Base-by-base conservation (phyloP, 495 filamentous ascomycete genomes). In the Neurospora sp. region DNA sequence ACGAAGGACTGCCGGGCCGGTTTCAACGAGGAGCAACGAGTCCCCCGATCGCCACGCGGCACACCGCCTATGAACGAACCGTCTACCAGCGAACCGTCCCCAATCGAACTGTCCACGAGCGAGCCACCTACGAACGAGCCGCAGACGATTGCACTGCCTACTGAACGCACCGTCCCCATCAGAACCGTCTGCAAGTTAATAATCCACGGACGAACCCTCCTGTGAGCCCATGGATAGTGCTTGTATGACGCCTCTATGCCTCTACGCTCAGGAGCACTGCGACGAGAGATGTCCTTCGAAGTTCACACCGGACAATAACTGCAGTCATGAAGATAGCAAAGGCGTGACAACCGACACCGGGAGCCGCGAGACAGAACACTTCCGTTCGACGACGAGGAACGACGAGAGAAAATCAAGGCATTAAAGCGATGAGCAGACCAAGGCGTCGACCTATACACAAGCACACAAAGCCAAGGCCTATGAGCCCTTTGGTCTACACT, bases 291-390 rank as follows among this genome's bases (percentile, higher is more conserved):
- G 0, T 10, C 3, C n/a, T 47, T 0, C 16, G 41, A 44, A 44
- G 16, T 2, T n/a, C 1, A 47, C 0, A 53, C 1, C 0, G 20
- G 4, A 27, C 1, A 53, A 6, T 4, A 14, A 14, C 4, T 3
- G 20, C 9, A 14, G 4, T 27, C 20, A 53, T 3, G 9, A 2
- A 1, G 1, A 6, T 12, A 0, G 0, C 20, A 22, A 53, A 20
- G 9, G 20, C 20, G 9, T 53, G 5, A 4, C 0, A 1, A 7
- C 45, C 44, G 20, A 7, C 45, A 1, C 20, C 9, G 45, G 0
- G 20, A 7, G 1, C 9, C 10, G 3, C 9, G 10, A 1, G 4
- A 5, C 1, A 3, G 45, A 7, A 53, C 0, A 6, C 20, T 22
- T 2, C 3, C 9, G 20, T 6, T 53, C 45, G 5, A 6, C 1